Evolutionary conservation across 768 basidiomycete species (phyloP), one percentile per base, ranked within the genome.

Genomic region (Omphalotus guepiniiformis): DNA sequence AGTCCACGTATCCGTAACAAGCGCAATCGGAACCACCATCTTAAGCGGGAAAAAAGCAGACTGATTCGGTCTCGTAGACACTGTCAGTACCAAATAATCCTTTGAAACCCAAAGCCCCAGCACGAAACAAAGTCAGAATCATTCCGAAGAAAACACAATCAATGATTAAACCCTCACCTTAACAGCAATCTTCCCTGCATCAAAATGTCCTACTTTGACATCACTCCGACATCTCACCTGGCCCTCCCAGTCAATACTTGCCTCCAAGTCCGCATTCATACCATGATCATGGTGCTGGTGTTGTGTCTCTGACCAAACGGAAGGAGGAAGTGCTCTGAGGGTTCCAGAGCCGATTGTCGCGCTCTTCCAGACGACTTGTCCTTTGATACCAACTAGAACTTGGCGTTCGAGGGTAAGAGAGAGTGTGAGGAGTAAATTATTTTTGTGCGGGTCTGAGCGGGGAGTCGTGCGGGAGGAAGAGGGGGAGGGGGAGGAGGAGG

Each of bases 1-100:
- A 13, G 30, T 36, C 46, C 46, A 47, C n/a, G 46, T 39, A 47
- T 47, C 46, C 6, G 46, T 47, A 22, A 47, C 46, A 15, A 47
- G 46, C 15, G 22, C 18, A 12, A 47, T 39, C 7, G 46, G 46
- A 9, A 47, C 37, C 11, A 39, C 38, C 26, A 39, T 47, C 15
- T 29, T 34, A 1, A 47, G 29, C n/a, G 37, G n/a, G 15, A 25
- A 13, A 29, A 47, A 47, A 2, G 26, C 37, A n/a, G 22, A 19
- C 12, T 18, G 26, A 21, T 28, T 47, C 1, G 26, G 18, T 19
- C 21, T 39, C 16, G 46, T 3, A 18, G 9, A 6, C 12, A 47
- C 23, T 16, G 37, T 37, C 23, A 47, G 30, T 19, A 47, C 38
- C 16, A 47, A 6, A 22, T 39, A 47, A 23, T 47, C 46, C 46